phyloP scores from a whole-genome alignment of 148 eudicot genomes.

The Rheum nobile region DNA sequence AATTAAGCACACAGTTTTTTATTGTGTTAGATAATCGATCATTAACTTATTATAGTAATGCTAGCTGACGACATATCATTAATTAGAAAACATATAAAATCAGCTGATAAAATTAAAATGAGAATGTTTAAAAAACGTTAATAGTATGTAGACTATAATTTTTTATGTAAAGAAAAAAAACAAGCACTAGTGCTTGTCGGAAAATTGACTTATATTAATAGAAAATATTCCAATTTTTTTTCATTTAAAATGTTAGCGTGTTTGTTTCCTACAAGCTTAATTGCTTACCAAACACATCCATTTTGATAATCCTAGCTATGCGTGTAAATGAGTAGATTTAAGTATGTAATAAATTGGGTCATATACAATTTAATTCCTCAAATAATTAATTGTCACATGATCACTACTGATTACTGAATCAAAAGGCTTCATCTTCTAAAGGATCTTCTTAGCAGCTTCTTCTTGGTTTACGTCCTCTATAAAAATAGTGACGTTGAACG shows the following conservation, averaged over 20 bases:
- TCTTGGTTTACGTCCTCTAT: not conserved
- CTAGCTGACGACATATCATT: no score
- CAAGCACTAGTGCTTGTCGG: not conserved
- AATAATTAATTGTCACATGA: not conserved
- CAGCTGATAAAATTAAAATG: no score
- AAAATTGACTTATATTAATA: not conserved
- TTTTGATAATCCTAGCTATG: not conserved
- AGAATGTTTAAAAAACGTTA: no score
- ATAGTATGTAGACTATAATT: not conserved
- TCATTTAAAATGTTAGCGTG: not conserved
- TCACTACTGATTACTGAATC: not conserved
- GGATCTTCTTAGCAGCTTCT: conserved; percentile 5
- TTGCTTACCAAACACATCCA: conserved; percentile 5
- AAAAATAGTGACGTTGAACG: conserved; percentile 7
- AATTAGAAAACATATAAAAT: no score
- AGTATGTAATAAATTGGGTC: not conserved
- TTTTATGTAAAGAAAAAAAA: not conserved
- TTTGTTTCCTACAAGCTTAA: not conserved
- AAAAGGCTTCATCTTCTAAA: not conserved
- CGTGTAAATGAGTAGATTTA: not conserved
- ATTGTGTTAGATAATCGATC: no score
- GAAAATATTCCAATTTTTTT: not conserved
- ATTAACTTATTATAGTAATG: no score
- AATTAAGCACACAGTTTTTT: no score
- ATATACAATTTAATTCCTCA: not conserved